Evolutionary conservation across 768 basidiomycete species (phyloP).

Genomic region (Suillus clintonianus): DNA sequence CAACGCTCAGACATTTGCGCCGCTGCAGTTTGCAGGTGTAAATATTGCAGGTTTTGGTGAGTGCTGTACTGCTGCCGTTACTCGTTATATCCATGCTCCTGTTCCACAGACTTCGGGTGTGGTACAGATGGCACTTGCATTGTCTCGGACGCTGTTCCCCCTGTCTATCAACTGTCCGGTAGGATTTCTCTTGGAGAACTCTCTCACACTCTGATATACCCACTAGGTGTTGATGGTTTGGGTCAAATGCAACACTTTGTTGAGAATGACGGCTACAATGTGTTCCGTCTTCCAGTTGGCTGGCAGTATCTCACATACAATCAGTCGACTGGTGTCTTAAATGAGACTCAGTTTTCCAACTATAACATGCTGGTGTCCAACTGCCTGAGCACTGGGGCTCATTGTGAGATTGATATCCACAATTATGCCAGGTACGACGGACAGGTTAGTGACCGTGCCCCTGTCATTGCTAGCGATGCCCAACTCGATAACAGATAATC

Average conservation of each 20-base stretch:
- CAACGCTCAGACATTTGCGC: constrained; percentile 16
- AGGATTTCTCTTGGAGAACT: neutral
- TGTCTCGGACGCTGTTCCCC: constrained; percentile 41
- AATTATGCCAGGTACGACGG: constrained; percentile 63
- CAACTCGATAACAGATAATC: constrained; percentile 41
- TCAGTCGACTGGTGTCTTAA: constrained; percentile 39
- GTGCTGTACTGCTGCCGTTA: neutral
- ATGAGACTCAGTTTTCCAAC: constrained; percentile 44
- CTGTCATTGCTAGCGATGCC: neutral
- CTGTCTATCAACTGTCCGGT: constrained; percentile 48
- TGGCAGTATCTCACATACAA: constrained; percentile 56
- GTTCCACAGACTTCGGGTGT: constrained; percentile 45
- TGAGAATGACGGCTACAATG: constrained; percentile 52
- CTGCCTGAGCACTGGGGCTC: constrained; percentile 50
- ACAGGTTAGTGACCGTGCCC: constrained; percentile 26
- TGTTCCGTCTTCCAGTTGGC: constrained; percentile 61
- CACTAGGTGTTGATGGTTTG: constrained; percentile 13
- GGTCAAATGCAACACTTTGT: constrained; percentile 67
- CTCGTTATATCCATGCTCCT: neutral
- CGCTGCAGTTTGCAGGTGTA: constrained; percentile 43
- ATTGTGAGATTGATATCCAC: constrained; percentile 59
- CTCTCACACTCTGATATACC: neutral
- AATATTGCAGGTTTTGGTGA: constrained; percentile 55
- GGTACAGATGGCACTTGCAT: constrained; percentile 45
- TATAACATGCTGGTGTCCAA: constrained; percentile 48